phyloP scores from a whole-genome alignment of 2,329 filamentous ascomycete genomes.

The Tolypocladium guangdongense region DNA sequence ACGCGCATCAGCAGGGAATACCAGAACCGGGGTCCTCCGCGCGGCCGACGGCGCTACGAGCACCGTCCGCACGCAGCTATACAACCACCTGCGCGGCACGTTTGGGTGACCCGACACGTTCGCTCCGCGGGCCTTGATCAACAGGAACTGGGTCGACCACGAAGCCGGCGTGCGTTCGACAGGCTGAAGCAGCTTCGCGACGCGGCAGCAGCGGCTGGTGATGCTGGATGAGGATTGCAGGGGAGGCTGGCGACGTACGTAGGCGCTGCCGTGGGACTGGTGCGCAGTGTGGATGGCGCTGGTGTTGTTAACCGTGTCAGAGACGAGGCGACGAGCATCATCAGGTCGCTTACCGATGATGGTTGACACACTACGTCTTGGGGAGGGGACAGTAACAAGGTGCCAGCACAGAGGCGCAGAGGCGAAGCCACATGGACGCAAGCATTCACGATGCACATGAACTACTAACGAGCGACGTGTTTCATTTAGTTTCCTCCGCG shows the following conservation, averaged over 20 bases:
- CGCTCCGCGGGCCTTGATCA: constrained; percentile 27
- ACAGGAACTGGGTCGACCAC: constrained; percentile 25
- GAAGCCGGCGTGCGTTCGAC: constrained; percentile 27
- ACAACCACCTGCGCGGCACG: constrained; percentile 32
- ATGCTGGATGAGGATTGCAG: constrained; percentile 34
- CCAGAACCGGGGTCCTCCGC: constrained; percentile 28
- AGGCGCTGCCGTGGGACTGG: constrained; percentile 32
- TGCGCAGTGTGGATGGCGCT: constrained; percentile 27
- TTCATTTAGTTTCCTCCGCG: too few species aligned
- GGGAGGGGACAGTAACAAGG: too few species aligned
- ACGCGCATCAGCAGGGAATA: constrained; percentile 28
- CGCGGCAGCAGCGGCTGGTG: constrained; percentile 25
- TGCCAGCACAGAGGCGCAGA: too few species aligned
- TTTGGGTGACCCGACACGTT: constrained; percentile 30
- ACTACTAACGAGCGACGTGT: too few species aligned
- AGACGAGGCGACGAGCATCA: constrained; percentile 12
- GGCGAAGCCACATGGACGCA: too few species aligned
- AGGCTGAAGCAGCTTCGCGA: constrained; percentile 32
- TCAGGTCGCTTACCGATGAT: constrained; percentile 1
- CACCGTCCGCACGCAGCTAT: constrained; percentile 31
- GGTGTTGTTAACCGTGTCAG: constrained; percentile 23
- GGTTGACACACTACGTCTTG: too few species aligned
- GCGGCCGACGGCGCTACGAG: constrained; percentile 26
- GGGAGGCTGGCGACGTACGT: constrained; percentile 40
- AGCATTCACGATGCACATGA: too few species aligned